phyloP scores from a whole-genome alignment of 176 grass and related monocot species.

The Typha latifolia region DNA sequence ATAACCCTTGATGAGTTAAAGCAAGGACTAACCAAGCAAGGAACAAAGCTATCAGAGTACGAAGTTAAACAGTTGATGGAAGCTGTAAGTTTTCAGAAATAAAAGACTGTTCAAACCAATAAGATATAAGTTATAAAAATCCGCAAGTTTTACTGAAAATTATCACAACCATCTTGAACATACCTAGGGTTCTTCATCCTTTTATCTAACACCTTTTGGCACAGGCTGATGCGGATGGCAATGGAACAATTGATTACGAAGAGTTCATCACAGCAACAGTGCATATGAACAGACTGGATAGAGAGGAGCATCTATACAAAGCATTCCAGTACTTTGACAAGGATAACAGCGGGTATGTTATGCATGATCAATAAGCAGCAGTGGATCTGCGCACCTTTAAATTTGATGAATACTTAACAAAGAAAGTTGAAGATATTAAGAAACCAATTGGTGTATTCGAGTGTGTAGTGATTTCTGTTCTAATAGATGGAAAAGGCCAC shows the following conservation, averaged over 20 bases:
- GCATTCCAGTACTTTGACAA: conserved; percentile 90
- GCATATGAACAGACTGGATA: conserved; percentile 85
- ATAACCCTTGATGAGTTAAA: conserved; percentile 73
- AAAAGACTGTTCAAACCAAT: not conserved
- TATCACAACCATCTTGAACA: no score
- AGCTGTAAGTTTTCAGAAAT: conserved; percentile 31
- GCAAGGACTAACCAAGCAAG: conserved; percentile 55
- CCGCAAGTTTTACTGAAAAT: no score
- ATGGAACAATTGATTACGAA: conserved; percentile 70
- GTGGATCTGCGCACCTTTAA: no score
- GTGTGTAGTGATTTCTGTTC: no score
- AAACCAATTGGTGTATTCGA: no score
- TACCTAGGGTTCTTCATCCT: not conserved
- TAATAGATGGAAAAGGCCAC: no score
- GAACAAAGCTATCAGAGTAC: conserved; percentile 59
- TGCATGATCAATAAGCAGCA: no score
- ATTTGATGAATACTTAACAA: no score
- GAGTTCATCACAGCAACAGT: conserved; percentile 88
- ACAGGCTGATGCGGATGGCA: conserved; percentile 76
- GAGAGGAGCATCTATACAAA: conserved; percentile 77
- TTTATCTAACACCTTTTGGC: not conserved
- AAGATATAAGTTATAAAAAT: no score
- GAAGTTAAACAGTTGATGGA: conserved; percentile 78
- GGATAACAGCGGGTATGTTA: conserved; percentile 66
- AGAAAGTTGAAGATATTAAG: no score